phyloP scores from a whole-genome alignment of 1,284 basidiomycete genomes.

The Sporisorium scitamineum region DNA sequence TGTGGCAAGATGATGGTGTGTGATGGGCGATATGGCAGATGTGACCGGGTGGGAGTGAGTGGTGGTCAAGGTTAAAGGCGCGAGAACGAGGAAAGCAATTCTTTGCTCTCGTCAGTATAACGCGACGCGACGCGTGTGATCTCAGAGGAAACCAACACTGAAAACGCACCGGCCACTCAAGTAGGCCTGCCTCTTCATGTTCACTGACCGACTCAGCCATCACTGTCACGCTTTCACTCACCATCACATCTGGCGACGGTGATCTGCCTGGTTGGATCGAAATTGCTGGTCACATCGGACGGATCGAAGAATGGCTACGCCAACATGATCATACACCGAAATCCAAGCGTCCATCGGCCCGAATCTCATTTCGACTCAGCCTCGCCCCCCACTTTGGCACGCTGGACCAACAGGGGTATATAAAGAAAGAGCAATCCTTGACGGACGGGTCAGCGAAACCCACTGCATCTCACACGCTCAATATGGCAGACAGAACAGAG shows the following conservation, averaged over 20 bases:
- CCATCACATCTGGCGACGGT: constrained; percentile 3
- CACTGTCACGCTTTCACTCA: background rate
- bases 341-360: background rate
- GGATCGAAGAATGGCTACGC: constrained; percentile 2
- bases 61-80: background rate
- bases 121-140: constrained; percentile 46
- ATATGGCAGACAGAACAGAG: constrained; percentile 24
- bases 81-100: background rate
- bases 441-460: background rate
- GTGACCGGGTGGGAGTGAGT: background rate
- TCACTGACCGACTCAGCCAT: constrained; percentile 7
- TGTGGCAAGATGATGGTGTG: background rate
- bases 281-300: background rate
- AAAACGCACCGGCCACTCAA: constrained; percentile 3
- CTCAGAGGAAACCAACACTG: constrained; percentile 23
- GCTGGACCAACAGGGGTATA: background rate
- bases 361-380: constrained; percentile 14
- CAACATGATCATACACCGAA: constrained; percentile 2
- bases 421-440: background rate
- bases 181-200: background rate
- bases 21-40: background rate
- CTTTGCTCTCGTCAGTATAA: constrained; percentile 7
- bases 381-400: constrained; percentile 1
- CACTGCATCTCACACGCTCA: background rate
- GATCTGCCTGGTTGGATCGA: background rate